Evolutionary conservation across 805 yeast species (phyloP).

Genomic region (Ogataea siamensis): DNA sequence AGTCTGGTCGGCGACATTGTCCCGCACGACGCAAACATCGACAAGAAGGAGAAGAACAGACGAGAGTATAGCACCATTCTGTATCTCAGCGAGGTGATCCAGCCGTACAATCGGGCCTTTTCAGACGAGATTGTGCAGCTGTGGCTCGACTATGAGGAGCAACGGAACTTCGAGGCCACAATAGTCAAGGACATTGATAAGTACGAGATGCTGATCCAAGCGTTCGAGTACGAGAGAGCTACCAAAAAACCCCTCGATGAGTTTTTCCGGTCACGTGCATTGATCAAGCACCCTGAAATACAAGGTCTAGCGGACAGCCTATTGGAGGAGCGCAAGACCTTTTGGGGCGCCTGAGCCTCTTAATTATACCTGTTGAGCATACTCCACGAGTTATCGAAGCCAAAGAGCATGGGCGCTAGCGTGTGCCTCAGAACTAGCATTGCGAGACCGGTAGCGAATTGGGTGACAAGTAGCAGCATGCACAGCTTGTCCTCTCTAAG

Average conservation of each 20-base stretch:
- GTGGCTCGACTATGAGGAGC: slow-evolving; percentile 90
- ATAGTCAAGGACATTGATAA: slow-evolving; percentile 94
- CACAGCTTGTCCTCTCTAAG: slow-evolving; percentile 80
- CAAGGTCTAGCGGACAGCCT: slow-evolving; percentile 64
- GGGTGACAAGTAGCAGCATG: slow-evolving; percentile 53
- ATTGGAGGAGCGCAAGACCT: slow-evolving; percentile 42
- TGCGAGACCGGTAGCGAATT: slow-evolving; percentile 60
- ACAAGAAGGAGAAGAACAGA: slow-evolving; percentile 78
- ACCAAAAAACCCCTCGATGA: slow-evolving; percentile 62
- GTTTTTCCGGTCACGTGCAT: slow-evolving; percentile 59
- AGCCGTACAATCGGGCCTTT: slow-evolving; percentile 60
- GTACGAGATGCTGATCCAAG: slow-evolving; percentile 79
- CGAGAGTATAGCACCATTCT: slow-evolving; percentile 74
- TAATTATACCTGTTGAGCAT: slow-evolving; percentile 33
- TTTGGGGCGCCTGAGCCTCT: slow-evolving; percentile 32
- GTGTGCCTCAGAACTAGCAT: slow-evolving; percentile 78
- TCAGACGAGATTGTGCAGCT: slow-evolving; percentile 63
- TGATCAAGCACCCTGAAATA: slow-evolving; percentile 72
- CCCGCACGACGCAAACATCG: slow-evolving; percentile 63
- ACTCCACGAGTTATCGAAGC: slow-evolving; percentile 71
- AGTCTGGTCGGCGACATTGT: slow-evolving; percentile 92
- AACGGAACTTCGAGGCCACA: slow-evolving; percentile 75
- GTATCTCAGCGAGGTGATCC: slow-evolving; percentile 58
- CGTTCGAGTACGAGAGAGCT: slow-evolving; percentile 78
- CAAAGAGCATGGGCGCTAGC: slow-evolving; percentile 82